A percentile compares a stretch with the other conserved stretches of the same genome.
phyloP scores from a whole-genome alignment of 2,329 filamentous ascomycete species.

The Clonostachys rhizophaga region DNA sequence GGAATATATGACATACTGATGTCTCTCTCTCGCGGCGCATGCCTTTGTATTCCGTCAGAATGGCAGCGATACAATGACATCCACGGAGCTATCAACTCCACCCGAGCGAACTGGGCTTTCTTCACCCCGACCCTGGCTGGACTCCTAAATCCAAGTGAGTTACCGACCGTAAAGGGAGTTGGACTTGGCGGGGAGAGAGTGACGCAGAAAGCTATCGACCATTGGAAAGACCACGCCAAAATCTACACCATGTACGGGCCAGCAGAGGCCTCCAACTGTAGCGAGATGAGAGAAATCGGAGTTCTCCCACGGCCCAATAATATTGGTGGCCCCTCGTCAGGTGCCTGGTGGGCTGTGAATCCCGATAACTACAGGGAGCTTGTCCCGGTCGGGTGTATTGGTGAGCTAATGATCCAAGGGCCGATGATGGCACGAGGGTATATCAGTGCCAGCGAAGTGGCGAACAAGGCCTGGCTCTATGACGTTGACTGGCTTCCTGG shows the following conservation, averaged over 20 bases:
- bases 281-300: not conserved
- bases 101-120: constrained; percentile 5
- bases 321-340: constrained; percentile 3
- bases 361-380: constrained; percentile 8
- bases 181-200: constrained; percentile 14
- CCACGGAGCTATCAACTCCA: constrained; percentile 4
- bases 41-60: constrained; percentile 9
- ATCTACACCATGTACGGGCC: constrained; percentile 1
- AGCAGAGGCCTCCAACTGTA: not conserved
- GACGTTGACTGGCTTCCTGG: not conserved
- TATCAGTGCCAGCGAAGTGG: constrained; percentile 23
- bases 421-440: constrained; percentile 23
- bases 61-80: constrained; percentile 5
- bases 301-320: not conserved
- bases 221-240: not conserved
- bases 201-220: constrained; percentile 2
- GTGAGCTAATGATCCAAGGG: constrained; percentile 28
- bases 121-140: constrained; percentile 10
- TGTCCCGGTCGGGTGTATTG: constrained; percentile 13
- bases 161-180: constrained; percentile 9
- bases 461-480: constrained; percentile 13
- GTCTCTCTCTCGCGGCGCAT: constrained; percentile 4
- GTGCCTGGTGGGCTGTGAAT: constrained; percentile 10
- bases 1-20: constrained; percentile 4
- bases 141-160: constrained; percentile 10